Conservation (phyloP, 257 asterid species). For the Jaltomata sinuosa region DNA sequence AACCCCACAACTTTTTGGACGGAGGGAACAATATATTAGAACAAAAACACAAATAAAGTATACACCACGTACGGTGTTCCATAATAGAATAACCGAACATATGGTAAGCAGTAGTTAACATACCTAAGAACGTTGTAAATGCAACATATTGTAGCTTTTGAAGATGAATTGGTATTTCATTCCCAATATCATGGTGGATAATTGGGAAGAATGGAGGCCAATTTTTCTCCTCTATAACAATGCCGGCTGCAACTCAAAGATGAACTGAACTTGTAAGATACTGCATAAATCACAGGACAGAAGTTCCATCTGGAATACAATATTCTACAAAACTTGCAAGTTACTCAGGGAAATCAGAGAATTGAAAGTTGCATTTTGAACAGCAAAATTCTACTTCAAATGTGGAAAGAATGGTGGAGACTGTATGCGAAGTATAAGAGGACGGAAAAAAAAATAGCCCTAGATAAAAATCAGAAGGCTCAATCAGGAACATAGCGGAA, state of each 20-base stretch:
- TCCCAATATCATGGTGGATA: conserved; percentile 86
- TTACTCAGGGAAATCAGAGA: not conserved
- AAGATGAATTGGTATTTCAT: conserved; percentile 90
- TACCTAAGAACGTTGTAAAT: conserved; percentile 87
- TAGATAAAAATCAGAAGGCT: not conserved
- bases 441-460: not conserved
- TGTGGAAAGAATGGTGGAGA: not conserved
- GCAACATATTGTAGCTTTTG: conserved; percentile 94
- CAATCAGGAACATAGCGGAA: not conserved
- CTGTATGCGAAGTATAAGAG: not conserved
- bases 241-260: conserved; percentile 52
- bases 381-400: not conserved
- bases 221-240: conserved; percentile 74
- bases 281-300: not conserved
- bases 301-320: not conserved
- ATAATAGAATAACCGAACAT: not conserved
- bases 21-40: conserved; percentile 1
- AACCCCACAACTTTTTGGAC: not conserved
- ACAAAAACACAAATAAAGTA: not conserved
- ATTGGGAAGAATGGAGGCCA: conserved; percentile 98
- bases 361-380: not conserved
- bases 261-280: conserved; percentile 2
- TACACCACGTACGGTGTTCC: not conserved
- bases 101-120: conserved; percentile 10
- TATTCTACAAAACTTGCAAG: not conserved